Percentiles rank a stretch among this genome's conserved stretches.
Evolutionary conservation across 352 stramenopile genomes (phyloP).

Genomic region (Nothophytophthora sp.): DNA sequence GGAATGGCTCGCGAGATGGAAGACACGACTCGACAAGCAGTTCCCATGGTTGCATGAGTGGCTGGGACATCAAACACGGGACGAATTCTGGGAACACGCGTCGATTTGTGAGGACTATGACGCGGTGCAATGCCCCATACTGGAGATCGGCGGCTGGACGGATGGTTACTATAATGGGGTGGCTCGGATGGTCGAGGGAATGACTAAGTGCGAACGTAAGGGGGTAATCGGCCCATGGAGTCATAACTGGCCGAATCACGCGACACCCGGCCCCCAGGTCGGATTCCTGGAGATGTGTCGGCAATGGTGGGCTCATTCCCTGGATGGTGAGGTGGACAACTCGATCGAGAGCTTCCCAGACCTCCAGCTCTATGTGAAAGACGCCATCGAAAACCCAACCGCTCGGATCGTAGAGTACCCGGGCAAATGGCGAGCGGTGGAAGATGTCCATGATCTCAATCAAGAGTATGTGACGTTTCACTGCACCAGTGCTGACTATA

Average conservation of each 20-base stretch:
- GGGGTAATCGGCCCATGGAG: slow-evolving; percentile 51
- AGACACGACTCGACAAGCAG: slow-evolving; percentile 38
- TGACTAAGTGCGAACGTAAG: slow-evolving; percentile 39
- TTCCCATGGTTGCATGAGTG: slow-evolving; percentile 51
- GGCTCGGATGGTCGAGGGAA: slow-evolving; percentile 36
- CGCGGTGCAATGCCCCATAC: slow-evolving; percentile 34
- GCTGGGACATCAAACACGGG: slow-evolving; percentile 43
- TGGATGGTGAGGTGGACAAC: slow-evolving; percentile 31
- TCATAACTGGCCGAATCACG: slow-evolving; percentile 55
- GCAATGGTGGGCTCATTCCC: slow-evolving; percentile 45
- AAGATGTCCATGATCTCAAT: slow-evolving; percentile 27
- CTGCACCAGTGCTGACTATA: slow-evolving; percentile 15
- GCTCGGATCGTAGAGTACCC: slow-evolving; percentile 42
- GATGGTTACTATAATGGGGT: slow-evolving; percentile 56
- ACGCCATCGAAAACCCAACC: slow-evolving; percentile 32
- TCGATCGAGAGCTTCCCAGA: slow-evolving; percentile 27
- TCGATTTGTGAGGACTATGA: slow-evolving; percentile 47
- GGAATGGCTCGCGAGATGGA: slow-evolving; percentile 31
- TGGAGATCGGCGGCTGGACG: slow-evolving; percentile 50
- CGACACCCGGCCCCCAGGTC: slow-evolving; percentile 39
- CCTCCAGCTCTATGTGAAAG: slow-evolving; percentile 52
- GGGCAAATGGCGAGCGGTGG: slow-evolving; percentile 41
- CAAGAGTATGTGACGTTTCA: slow-evolving; percentile 37
- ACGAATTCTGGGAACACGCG: slow-evolving; percentile 48
- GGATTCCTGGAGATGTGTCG: slow-evolving; percentile 53